A percentile compares a stretch with the other conserved stretches of the same genome.
phyloP scores from a whole-genome alignment of 1,284 basidiomycete genomes.

The Mycena sp. region DNA sequence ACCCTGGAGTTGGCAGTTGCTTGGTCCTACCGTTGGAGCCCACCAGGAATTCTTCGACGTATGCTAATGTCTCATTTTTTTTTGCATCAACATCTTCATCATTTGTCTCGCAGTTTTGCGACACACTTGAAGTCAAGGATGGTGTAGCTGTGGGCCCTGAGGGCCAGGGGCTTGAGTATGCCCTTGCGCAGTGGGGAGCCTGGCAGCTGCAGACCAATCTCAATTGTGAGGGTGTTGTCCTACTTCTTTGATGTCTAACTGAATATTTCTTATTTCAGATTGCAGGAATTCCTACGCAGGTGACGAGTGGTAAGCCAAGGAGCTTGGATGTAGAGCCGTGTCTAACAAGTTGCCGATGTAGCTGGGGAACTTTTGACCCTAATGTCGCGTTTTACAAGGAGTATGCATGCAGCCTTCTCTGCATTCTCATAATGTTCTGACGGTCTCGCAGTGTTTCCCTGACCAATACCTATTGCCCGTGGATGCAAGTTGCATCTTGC shows the following conservation, averaged over 20 bases:
- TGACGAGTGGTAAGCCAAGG: slow-evolving; percentile 16
- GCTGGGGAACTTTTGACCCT: slow-evolving; percentile 27
- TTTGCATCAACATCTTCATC: background rate
- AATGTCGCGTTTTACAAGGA: slow-evolving; percentile 15
- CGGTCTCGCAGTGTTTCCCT: slow-evolving; percentile 3
- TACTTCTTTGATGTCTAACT: background rate
- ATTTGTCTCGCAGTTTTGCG: too few relatives aligned
- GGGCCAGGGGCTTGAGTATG: slow-evolving; percentile 60
- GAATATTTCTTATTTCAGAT: background rate
- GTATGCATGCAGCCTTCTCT: background rate
- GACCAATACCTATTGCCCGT: slow-evolving; percentile 23
- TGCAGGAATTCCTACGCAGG: slow-evolving; percentile 19
- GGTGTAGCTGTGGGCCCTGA: slow-evolving; percentile 51
- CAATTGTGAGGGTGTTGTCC: background rate
- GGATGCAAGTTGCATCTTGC: slow-evolving; percentile 22
- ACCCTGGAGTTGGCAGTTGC: slow-evolving; percentile 22
- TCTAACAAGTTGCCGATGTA: background rate
- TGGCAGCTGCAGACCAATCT: slow-evolving; percentile 34
- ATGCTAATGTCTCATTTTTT: background rate
- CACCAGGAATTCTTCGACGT: background rate
- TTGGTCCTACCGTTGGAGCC: slow-evolving; percentile 36
- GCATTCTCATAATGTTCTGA: background rate
- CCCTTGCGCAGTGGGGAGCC: slow-evolving; percentile 56
- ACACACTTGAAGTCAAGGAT: slow-evolving; percentile 62
- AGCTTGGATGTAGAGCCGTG: background rate